phyloP scores from a whole-genome alignment of 371 early-diverging fungal species.

The Spiromyces aspiralis region DNA sequence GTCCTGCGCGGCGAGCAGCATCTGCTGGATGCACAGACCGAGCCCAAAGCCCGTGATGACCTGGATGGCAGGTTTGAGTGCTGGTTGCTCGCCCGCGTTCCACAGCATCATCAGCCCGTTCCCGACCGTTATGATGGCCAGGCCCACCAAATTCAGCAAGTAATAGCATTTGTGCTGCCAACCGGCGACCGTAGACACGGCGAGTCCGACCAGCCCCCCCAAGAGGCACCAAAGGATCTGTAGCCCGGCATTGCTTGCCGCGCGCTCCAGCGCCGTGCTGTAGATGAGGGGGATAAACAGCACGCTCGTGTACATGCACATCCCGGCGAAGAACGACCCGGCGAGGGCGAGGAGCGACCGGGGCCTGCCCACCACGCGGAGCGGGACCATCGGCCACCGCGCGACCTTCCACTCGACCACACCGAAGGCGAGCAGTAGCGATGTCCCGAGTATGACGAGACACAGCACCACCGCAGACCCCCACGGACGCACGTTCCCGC shows the following conservation, averaged over 20 bases:
- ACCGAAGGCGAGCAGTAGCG: slow-evolving; percentile 6
- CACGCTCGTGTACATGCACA: slow-evolving; percentile 10
- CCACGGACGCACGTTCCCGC: slow-evolving; percentile 22
- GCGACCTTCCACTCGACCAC: slow-evolving; percentile 10
- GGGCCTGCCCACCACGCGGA: slow-evolving; percentile 13
- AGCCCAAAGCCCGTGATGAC: slow-evolving; percentile 15
- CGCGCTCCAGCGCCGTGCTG: slow-evolving; percentile 8
- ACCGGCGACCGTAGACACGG: background rate
- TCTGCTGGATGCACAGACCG: slow-evolving; percentile 10
- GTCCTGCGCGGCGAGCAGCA: slow-evolving; percentile 12
- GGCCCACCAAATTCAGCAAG: background rate
- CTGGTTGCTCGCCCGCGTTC: background rate
- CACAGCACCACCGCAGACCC: slow-evolving; percentile 13
- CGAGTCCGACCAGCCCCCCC: background rate
- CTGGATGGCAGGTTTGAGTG: slow-evolving; percentile 13
- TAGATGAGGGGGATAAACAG: slow-evolving; percentile 17
- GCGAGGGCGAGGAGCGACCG: slow-evolving; percentile 16
- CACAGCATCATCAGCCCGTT: slow-evolving; percentile 15
- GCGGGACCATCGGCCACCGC: slow-evolving; percentile 10
- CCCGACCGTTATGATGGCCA: slow-evolving; percentile 1
- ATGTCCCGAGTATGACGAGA: slow-evolving; percentile 14
- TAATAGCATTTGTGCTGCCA: background rate
- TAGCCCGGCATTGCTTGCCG: slow-evolving; percentile 9
- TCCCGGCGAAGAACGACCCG: slow-evolving; percentile 12
- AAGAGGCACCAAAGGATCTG: background rate